These are phyloP conservation scores for Hibiscus trionum DNA, from an alignment of 345 rosid genomes.

Conservation along the genomic window DNA sequence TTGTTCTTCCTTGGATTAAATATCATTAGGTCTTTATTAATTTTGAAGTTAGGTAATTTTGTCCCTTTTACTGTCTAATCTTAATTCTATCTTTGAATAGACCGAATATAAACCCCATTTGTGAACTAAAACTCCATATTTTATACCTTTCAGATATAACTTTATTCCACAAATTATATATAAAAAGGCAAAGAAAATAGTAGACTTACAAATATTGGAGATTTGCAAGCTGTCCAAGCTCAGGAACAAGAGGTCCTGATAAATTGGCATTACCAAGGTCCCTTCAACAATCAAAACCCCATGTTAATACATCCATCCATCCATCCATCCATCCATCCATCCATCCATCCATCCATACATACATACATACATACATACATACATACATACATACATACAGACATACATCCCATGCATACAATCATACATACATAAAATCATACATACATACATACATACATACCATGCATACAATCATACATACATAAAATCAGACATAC, in stretches of 20 bases:
- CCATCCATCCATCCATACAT: neutral
- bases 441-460: conserved; percentile 14
- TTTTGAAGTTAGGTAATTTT: no score
- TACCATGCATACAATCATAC: neutral
- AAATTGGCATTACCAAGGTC: conserved; percentile 37
- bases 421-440: neutral
- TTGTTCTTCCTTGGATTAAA: no score
- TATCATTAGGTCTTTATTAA: no score
- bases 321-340: neutral
- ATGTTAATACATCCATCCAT: conserved; percentile 11
- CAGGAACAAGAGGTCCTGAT: conserved; percentile 34
- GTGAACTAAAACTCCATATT: no score
- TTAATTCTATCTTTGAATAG: no score
- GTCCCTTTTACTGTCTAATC: no score
- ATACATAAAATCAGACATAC: neutral
- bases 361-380: neutral
- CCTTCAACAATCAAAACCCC: conserved; percentile 19
- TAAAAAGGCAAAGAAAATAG: neutral
- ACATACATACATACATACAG: conserved; percentile 9
- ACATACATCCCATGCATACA: no score
- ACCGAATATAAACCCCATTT: no score
- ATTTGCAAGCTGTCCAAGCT: conserved; percentile 35
- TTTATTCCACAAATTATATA: neutral
- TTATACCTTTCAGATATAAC: neutral
- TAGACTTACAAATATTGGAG: conserved; percentile 38